Conservation (phyloP, 257 asterid genomes). For the Salvia miltiorrhiza region DNA sequence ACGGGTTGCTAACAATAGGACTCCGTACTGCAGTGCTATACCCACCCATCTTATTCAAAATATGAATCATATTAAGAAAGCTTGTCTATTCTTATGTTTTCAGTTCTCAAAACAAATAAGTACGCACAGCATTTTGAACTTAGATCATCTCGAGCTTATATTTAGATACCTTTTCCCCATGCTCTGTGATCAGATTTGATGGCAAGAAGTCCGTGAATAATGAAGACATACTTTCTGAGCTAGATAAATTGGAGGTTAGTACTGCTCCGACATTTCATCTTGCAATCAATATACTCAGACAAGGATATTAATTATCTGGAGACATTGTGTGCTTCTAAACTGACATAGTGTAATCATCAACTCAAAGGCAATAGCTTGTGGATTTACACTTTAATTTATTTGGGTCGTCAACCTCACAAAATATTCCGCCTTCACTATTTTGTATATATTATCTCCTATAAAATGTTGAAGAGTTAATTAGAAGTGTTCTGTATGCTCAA, state of each 20-base stretch:
- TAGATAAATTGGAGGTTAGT: slow-evolving; percentile 71
- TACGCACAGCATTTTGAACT: slow-evolving; percentile 11
- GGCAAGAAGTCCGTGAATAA: slow-evolving; percentile 30
- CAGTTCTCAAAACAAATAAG: slow-evolving; percentile 8
- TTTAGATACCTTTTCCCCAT: slow-evolving; percentile 5
- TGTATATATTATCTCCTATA: neutral
- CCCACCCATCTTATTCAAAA: neutral
- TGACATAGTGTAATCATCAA: neutral
- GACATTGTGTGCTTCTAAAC: neutral
- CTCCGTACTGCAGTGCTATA: slow-evolving; percentile 9
- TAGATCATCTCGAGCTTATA: neutral
- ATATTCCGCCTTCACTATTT: neutral
- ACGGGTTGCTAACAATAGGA: neutral
- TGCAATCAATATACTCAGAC: neutral
- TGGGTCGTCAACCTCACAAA: neutral
- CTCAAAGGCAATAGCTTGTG: neutral
- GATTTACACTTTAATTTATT: neutral
- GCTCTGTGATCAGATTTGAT: slow-evolving; percentile 53
- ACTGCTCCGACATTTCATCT: neutral
- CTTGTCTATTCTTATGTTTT: slow-evolving; percentile 7
- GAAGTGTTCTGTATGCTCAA: neutral
- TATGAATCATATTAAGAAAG: neutral
- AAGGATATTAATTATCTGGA: neutral
- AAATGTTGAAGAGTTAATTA: slow-evolving; percentile 1
- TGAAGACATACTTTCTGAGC: slow-evolving; percentile 46